Base-by-base conservation (phyloP, 2,329 filamentous ascomycete species). In the Calonectria pseudoturangicola region DNA sequence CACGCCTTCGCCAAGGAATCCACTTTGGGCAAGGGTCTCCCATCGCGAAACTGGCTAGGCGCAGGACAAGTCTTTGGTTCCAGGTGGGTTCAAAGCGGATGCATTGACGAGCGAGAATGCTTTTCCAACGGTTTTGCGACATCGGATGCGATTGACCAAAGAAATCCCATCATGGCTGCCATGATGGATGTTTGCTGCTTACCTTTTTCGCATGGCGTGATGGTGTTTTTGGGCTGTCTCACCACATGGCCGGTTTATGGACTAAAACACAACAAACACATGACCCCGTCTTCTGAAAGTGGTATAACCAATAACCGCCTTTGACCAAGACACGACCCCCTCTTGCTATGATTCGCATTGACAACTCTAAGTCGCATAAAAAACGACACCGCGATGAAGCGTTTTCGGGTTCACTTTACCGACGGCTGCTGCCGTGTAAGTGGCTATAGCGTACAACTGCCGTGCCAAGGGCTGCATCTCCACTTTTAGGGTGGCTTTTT, bases 1-100 rank as follows among this genome's bases (percentile, higher is more conserved):
- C 69, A 63, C 69, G 69, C 30, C 56, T 43, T 64, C 45, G 69
- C 69, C 69, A 68, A 71, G 69, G 45, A 63, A 64, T 33, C 62
- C 62, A 50, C 43, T 62, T 48, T 51, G 30, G 33, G 54, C 54
- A 60, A 60, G 54, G 54, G 33, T 60, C 33, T 9, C 27, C 21
- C 54, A 43, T 60, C 36, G 21, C 54, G 36, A 41, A 41, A 45
- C 43, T 43, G 10, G 62, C 33, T 39, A 66, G 63, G 63, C 15
- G 36, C 47, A 60, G 54, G 39, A 41, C 54, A 60, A 60, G 54
- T 60, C 30, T 60, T 60, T 25, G 33, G 33, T 21, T 18, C 21
- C 13, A 13, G 30, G 28, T 7, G 28, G 50, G 50, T 9, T 56
- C 28, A 36, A 36, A n/a, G n/a, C 30, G n/a, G 18, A 56, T 41